These are phyloP conservation scores for Nicotiana knightiana DNA, from an alignment of 257 asterid species.

Conservation along the genomic window DNA sequence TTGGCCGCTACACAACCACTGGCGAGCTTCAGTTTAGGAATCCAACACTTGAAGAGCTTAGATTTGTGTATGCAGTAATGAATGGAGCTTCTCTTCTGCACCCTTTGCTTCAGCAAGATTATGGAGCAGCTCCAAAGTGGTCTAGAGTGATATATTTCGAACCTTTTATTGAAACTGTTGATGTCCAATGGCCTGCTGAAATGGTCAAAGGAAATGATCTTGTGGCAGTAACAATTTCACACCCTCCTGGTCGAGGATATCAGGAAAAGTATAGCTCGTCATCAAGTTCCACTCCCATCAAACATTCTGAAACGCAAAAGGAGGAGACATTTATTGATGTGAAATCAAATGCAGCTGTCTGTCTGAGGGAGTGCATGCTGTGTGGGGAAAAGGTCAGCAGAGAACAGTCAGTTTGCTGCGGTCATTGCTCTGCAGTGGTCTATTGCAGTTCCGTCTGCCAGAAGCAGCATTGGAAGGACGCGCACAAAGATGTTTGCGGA, in stretches of 20 bases:
- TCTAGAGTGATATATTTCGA: constrained; percentile 25
- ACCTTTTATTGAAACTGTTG: constrained; percentile 52
- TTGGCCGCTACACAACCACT: constrained; percentile 28
- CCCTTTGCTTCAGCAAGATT: constrained; percentile 42
- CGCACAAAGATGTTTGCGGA: constrained; percentile 21
- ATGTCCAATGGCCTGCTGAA: constrained; percentile 46
- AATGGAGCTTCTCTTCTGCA: constrained; percentile 39
- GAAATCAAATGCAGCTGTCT: background rate
- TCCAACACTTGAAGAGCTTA: constrained; percentile 49
- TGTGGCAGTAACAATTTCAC: constrained; percentile 49
- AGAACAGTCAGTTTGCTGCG: constrained; percentile 21
- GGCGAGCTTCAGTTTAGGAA: constrained; percentile 45
- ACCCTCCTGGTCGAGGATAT: constrained; percentile 36
- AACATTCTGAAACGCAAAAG: constrained; percentile 4
- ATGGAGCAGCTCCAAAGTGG: constrained; percentile 31
- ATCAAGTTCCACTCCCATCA: constrained; percentile 17
- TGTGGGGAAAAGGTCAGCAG: constrained; percentile 23
- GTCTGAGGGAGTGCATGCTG: constrained; percentile 17
- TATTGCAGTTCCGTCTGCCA: constrained; percentile 29
- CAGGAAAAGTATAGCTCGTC: constrained; percentile 17
- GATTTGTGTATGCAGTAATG: constrained; percentile 33
- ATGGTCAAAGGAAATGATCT: constrained; percentile 34
- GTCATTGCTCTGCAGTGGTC: constrained; percentile 22
- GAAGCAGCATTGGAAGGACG: constrained; percentile 29
- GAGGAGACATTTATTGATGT: constrained; percentile 23